These are phyloP conservation scores for Zygosaccharomyces gambellarensis DNA, from an alignment of 805 yeast genomes.

Conservation along the genomic window DNA sequence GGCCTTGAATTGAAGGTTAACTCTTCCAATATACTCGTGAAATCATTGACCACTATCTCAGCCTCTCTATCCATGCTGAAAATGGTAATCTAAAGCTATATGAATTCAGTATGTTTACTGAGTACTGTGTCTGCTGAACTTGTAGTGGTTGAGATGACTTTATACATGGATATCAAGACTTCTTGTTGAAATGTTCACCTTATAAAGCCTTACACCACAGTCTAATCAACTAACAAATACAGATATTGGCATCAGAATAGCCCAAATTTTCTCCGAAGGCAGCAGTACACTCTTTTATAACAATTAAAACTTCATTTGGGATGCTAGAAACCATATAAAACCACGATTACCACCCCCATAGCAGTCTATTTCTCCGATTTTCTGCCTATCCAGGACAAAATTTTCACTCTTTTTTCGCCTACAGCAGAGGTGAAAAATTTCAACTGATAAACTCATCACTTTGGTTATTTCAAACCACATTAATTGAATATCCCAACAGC, in stretches of 20 bases:
- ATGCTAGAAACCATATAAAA: background rate
- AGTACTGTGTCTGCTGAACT: background rate
- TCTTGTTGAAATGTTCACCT: background rate
- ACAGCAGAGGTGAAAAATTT: background rate
- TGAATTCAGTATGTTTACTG: background rate
- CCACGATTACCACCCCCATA: background rate
- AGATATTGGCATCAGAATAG: background rate
- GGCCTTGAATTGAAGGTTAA: conserved; percentile 87
- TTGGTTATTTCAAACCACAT: background rate
- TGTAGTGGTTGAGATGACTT: background rate
- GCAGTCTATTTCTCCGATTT: background rate
- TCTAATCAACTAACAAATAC: background rate
- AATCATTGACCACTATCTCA: conserved; percentile 48
- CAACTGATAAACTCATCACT: background rate
- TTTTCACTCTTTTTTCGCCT: background rate
- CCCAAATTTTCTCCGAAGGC: background rate
- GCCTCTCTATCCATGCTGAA: conserved; percentile 29
- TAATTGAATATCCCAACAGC: background rate
- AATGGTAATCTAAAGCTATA: background rate
- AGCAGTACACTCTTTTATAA: background rate
- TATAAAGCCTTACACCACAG: background rate
- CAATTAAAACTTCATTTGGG: background rate
- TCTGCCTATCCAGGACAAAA: background rate
- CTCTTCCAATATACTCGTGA: conserved; percentile 62
- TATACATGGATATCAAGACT: background rate